Conservation (phyloP, 768 basidiomycete genomes). For the Mrakia hoshinonis region DNA sequence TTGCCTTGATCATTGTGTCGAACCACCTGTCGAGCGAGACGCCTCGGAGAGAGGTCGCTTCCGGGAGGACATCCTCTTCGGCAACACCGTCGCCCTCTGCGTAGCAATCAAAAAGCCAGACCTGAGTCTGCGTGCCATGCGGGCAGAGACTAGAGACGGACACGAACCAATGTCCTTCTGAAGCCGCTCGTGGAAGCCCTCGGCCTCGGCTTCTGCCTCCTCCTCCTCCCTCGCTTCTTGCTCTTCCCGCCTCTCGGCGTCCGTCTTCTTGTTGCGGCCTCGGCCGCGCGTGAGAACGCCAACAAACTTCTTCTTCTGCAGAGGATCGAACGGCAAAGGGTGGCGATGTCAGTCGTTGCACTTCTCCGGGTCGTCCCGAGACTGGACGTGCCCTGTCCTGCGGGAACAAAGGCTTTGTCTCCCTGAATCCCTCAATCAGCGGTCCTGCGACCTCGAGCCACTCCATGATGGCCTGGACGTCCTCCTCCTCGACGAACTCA, state of each 20-base stretch:
- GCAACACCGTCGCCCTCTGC: conserved; percentile 19
- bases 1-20: conserved; percentile 71
- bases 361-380: not conserved
- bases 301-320: conserved; percentile 7
- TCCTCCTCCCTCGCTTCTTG: not conserved
- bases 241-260: conserved; percentile 19
- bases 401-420: conserved; percentile 74
- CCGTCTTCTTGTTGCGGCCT: conserved; percentile 12
- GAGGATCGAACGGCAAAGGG: not conserved
- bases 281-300: not conserved
- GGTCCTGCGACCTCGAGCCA: conserved; percentile 80
- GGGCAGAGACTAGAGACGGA: not conserved
- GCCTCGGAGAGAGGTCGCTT: conserved; percentile 64
- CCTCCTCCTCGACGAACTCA: conserved; percentile 39
- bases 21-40: conserved; percentile 80
- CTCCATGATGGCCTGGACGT: conserved; percentile 50
- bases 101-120: conserved; percentile 15
- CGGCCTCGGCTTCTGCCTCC: conserved; percentile 38
- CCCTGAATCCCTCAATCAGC: conserved; percentile 78
- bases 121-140: not conserved
- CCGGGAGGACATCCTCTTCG: conserved; percentile 42
- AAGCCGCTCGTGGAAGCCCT: conserved; percentile 40
- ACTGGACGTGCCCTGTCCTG: conserved; percentile 55
- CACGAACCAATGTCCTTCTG: conserved; percentile 38
- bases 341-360: not conserved